Percentiles rank a stretch among this genome's conserved stretches.
Conservation (phyloP, 1,284 basidiomycete species). For the Neolentinus lepideus region DNA sequence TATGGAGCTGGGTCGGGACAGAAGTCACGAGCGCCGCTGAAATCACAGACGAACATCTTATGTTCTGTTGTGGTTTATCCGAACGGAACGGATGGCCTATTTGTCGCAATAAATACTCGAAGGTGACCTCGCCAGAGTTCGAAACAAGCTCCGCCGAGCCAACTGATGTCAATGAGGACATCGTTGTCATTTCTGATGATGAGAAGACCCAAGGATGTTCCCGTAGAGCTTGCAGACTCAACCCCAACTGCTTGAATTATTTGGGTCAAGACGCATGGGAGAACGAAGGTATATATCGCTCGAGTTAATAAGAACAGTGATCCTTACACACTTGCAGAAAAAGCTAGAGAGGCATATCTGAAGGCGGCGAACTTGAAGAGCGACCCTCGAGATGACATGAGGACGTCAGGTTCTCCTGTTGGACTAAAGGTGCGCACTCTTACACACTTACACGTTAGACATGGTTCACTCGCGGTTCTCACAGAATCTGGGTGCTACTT, state of each 20-base stretch:
- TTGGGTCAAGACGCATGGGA: constrained; percentile 78
- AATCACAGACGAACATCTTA: constrained; percentile 58
- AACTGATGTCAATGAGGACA: constrained; percentile 47
- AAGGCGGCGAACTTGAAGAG: constrained; percentile 43
- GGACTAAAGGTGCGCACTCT: constrained; percentile 59
- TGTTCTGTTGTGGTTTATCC: constrained; percentile 63
- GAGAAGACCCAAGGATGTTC: constrained; percentile 47
- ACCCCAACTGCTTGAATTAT: constrained; percentile 82
- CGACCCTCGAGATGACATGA: constrained; percentile 43
- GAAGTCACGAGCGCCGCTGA: constrained; percentile 46
- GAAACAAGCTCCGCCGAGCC: constrained; percentile 9
- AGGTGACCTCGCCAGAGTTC: constrained; percentile 10
- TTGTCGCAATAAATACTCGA: constrained; percentile 48
- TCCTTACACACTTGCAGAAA: constrained; percentile 29
- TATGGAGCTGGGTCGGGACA: constrained; percentile 76
- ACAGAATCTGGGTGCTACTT: constrained; percentile 89
- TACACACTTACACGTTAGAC: background rate
- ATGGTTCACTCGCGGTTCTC: constrained; percentile 6
- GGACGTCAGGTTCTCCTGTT: constrained; percentile 57
- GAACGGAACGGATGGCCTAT: constrained; percentile 36
- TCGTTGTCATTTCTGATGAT: constrained; percentile 65
- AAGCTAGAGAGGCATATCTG: constrained; percentile 43
- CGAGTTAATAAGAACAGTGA: constrained; percentile 1
- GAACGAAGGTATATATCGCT: constrained; percentile 39
- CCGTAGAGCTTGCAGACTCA: constrained; percentile 59